phyloP scores from a whole-genome alignment of 305 asterid genomes.

The Petunia hybrid region DNA sequence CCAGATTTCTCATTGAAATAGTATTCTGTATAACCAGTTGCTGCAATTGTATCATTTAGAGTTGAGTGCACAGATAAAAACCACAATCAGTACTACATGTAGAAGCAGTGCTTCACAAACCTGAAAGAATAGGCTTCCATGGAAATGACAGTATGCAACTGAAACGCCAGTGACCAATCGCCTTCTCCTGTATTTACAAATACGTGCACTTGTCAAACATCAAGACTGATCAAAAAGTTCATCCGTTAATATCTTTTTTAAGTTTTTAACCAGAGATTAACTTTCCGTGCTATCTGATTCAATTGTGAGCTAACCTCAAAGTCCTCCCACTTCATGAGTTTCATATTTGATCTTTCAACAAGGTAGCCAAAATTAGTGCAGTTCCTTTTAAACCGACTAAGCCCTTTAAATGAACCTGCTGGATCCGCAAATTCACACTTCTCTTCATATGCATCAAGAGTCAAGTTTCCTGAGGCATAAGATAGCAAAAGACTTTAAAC shows the following conservation, averaged over 20 bases:
- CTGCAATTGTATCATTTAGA: conserved; percentile 50
- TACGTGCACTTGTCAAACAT: neutral
- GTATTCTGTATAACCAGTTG: conserved; percentile 95
- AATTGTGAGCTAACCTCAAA: conserved; percentile 57
- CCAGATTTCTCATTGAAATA: conserved; percentile 79
- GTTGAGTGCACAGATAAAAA: neutral
- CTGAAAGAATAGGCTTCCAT: conserved; percentile 97
- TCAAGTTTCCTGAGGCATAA: conserved; percentile 64
- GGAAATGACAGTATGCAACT: conserved; percentile 87
- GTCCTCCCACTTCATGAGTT: conserved; percentile 95
- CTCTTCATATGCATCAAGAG: conserved; percentile 81
- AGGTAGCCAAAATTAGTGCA: conserved; percentile 91
- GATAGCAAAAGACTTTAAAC: conserved; percentile 11
- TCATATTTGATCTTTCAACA: conserved; percentile 73
- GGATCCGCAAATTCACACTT: conserved; percentile 98
- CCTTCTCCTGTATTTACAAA: conserved; percentile 66
- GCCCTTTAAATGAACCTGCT: conserved; percentile 88
- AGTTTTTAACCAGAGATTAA: neutral
- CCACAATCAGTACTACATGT: neutral
- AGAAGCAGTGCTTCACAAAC: conserved; percentile 37
- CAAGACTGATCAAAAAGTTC: neutral
- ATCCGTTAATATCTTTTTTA: neutral
- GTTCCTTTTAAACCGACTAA: conserved; percentile 79
- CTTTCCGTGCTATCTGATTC: neutral
- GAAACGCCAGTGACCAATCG: conserved; percentile 96